phyloP scores from a whole-genome alignment of 1,284 basidiomycete species.

The Ceraceosorus guamensis region DNA sequence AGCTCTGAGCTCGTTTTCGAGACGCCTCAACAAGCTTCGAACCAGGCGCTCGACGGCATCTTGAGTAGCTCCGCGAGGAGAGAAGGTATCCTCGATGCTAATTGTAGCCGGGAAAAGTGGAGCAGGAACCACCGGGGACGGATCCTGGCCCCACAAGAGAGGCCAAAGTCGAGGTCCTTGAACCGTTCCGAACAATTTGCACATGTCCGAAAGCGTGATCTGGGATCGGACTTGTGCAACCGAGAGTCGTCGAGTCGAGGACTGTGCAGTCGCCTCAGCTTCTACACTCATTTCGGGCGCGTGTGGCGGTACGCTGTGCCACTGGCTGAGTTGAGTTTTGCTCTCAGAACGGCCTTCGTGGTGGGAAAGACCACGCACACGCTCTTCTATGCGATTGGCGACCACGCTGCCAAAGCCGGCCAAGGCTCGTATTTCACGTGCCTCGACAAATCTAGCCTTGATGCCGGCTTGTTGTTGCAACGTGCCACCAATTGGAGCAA shows the following conservation, averaged over 20 bases:
- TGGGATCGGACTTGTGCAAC: no score
- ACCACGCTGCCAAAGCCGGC: conserved; percentile 31
- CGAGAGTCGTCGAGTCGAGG: no score
- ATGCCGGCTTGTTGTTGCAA: no score
- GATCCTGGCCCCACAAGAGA: conserved; percentile 41
- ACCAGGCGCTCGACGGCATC: conserved; percentile 20
- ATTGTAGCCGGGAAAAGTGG: conserved; percentile 47
- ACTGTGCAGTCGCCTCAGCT: neutral
- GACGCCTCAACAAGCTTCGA: conserved; percentile 22
- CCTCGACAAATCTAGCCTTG: conserved; percentile 29
- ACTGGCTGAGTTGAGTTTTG: conserved; percentile 1
- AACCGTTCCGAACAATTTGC: conserved; percentile 26
- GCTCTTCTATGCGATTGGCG: conserved; percentile 10
- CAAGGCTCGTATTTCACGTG: conserved; percentile 23
- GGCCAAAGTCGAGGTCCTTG: conserved; percentile 37
- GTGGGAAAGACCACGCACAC: neutral
- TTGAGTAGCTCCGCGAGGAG: conserved; percentile 17
- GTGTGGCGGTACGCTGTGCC: conserved; percentile 14
- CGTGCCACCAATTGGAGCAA: conserved; percentile 7
- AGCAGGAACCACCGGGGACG: conserved; percentile 40
- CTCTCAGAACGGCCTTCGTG: neutral
- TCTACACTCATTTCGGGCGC: conserved; percentile 16
- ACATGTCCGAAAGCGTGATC: conserved; percentile 17
- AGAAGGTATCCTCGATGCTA: conserved; percentile 47
- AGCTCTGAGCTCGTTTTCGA: conserved; percentile 36